Evolutionary conservation across 768 basidiomycete species (phyloP).

Genomic region (Lentinula aciculospora): DNA sequence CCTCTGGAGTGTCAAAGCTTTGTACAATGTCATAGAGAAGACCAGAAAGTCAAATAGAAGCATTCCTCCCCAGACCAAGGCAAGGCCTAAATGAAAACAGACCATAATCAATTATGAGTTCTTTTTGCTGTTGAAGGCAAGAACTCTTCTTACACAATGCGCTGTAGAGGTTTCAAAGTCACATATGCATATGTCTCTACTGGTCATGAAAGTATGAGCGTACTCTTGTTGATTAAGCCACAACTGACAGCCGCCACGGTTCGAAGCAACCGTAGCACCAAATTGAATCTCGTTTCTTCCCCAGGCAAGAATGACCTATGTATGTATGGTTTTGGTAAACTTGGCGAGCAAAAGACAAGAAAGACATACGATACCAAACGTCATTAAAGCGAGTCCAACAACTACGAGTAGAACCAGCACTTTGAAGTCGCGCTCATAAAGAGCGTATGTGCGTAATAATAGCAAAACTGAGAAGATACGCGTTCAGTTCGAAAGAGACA

Average conservation of each 20-base stretch:
- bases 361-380: neutral
- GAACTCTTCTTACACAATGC: neutral
- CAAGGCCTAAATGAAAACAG: slow-evolving; percentile 8
- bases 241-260: neutral
- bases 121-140: neutral
- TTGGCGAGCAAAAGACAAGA: neutral
- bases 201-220: neutral
- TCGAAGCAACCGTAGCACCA: neutral
- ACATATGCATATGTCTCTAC: neutral
- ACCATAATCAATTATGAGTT: neutral
- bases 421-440: slow-evolving; percentile 7
- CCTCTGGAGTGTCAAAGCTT: slow-evolving; percentile 4
- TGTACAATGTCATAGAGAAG: slow-evolving; percentile 17
- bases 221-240: neutral
- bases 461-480: neutral
- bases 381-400: neutral
- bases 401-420: neutral
- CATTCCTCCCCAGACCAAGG: slow-evolving; percentile 13
- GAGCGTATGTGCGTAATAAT: slow-evolving; percentile 9
- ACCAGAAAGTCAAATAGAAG: slow-evolving; percentile 16
- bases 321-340: neutral
- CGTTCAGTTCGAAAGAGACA: neutral
- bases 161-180: neutral
- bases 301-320: neutral
- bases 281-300: neutral